Base-by-base conservation (phyloP, 768 basidiomycete species). In the Cyclocybe cylindracea region DNA sequence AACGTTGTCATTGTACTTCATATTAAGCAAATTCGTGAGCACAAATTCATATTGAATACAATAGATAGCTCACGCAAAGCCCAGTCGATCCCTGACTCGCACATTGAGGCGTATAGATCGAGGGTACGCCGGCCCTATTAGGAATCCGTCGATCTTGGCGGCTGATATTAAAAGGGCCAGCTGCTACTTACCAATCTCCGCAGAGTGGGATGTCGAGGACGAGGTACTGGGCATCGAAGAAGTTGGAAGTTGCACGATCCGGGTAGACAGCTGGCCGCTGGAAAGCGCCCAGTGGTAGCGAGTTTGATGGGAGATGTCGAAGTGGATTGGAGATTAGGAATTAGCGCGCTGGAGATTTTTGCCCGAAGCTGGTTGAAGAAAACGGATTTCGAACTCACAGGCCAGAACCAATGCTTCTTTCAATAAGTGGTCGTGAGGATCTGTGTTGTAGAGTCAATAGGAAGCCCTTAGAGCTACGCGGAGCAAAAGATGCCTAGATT, bases 181-280 rank as follows among this genome's bases (percentile, higher is more conserved):
- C 24, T 11, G 24, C 24, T 11, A 50, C 65, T 44, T 47, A 72
- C 75, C 70, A 75, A 31, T 58, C 48, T 55, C 80, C 74, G 64
- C 82, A 78, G 7, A 82, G 71, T 0, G 80, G 79, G 58, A 82
- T 81, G 54, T 82, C 76, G 5, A 83, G 53, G 7, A 81, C 69
- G 7, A 83, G 63, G 37, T 75, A 71, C 61, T 82, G 79, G 4
- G 72, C 70, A 32, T 68, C 61, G 50, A 78, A 78, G 57, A 69
- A 75, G 38, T 69, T 44, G 9, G 68, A 77, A 72, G 54, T 75
- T 64, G 59, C 76, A 76, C 16, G 43, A 41, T 11, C 66, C 60
- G 1, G 1, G 64, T 60, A 5, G 71, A 59, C 1, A 78, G 53
- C 64, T 69, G 3, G 73, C 70, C 2, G 71, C 67, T 1, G 78